These are phyloP conservation scores for Knoxdaviesia capensis DNA, from an alignment of 2,329 filamentous ascomycete genomes.

Conservation along the genomic window DNA sequence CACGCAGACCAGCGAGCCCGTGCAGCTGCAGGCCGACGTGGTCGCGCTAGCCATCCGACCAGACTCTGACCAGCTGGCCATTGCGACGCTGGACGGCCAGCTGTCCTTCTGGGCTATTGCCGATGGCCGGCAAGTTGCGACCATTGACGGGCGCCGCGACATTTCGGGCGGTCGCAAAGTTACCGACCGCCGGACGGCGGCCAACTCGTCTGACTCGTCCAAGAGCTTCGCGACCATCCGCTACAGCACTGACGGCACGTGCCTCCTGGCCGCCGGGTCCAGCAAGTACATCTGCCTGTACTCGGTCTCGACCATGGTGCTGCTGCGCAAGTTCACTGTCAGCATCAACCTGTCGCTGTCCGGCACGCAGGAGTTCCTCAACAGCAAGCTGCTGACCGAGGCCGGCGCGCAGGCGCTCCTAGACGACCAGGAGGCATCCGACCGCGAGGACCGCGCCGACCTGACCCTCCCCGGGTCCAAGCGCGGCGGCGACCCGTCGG, in stretches of 20 bases:
- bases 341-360: slow-evolving; percentile 90
- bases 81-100: slow-evolving; percentile 85
- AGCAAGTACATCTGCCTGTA: slow-evolving; percentile 98
- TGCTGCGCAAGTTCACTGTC: slow-evolving; percentile 90
- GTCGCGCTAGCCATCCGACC: slow-evolving; percentile 72
- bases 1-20: slow-evolving; percentile 83
- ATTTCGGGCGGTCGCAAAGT: slow-evolving; percentile 82
- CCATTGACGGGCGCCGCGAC: slow-evolving; percentile 77
- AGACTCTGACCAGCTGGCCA: slow-evolving; percentile 76
- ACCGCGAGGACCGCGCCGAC: slow-evolving; percentile 70
- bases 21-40: slow-evolving; percentile 83
- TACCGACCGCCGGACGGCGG: slow-evolving; percentile 73
- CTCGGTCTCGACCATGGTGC: slow-evolving; percentile 76
- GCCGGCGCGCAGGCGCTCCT: slow-evolving; percentile 70
- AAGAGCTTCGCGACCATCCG: slow-evolving; percentile 77
- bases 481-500: slow-evolving; percentile 63
- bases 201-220: slow-evolving; percentile 61
- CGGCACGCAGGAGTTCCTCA: slow-evolving; percentile 91
- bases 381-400: slow-evolving; percentile 80
- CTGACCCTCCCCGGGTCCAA: slow-evolving; percentile 65
- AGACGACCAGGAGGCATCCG: slow-evolving; percentile 74
- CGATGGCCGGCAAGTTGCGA: slow-evolving; percentile 69
- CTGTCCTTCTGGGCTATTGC: slow-evolving; percentile 86
- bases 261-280: slow-evolving; percentile 77
- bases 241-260: slow-evolving; percentile 84